A percentile compares a stretch with the other conserved stretches of the same genome.
phyloP scores from a whole-genome alignment of 345 rosid species.

The Citrus inodora region DNA sequence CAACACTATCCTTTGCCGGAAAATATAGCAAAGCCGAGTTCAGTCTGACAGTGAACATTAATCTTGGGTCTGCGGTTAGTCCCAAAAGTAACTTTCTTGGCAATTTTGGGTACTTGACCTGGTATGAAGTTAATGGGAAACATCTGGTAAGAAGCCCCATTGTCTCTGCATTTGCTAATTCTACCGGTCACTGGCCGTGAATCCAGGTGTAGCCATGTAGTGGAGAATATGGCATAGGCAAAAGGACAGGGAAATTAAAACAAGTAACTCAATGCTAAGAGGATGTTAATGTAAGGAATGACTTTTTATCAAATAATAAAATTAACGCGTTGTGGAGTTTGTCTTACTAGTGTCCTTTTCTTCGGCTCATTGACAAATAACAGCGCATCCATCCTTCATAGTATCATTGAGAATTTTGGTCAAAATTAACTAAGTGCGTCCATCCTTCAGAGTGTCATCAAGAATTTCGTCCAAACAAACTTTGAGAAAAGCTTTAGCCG shows the following conservation, averaged over 20 bases:
- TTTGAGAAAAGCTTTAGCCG: not conserved
- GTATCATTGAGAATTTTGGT: no score
- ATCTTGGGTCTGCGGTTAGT: constrained; percentile 13
- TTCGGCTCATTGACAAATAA: no score
- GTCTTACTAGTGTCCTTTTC: no score
- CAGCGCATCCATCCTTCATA: not conserved
- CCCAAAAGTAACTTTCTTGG: constrained; percentile 37
- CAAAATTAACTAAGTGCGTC: no score
- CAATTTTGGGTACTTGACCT: constrained; percentile 32
- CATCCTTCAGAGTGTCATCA: not conserved
- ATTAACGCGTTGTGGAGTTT: not conserved
- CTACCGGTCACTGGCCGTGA: not conserved
- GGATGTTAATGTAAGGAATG: not conserved
- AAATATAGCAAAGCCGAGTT: constrained; percentile 34
- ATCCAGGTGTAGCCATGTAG: not conserved
- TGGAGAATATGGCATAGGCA: not conserved
- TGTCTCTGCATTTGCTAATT: not conserved
- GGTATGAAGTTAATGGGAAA: not conserved
- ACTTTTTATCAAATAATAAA: no score
- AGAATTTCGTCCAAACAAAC: not conserved
- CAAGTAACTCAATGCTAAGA: not conserved
- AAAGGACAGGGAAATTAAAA: not conserved
- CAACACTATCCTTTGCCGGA: constrained; percentile 19
- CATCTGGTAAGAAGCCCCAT: not conserved
- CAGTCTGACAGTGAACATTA: constrained; percentile 30